phyloP scores from a whole-genome alignment of 1,284 basidiomycete genomes.

The Coniferiporia sulphurascens region DNA sequence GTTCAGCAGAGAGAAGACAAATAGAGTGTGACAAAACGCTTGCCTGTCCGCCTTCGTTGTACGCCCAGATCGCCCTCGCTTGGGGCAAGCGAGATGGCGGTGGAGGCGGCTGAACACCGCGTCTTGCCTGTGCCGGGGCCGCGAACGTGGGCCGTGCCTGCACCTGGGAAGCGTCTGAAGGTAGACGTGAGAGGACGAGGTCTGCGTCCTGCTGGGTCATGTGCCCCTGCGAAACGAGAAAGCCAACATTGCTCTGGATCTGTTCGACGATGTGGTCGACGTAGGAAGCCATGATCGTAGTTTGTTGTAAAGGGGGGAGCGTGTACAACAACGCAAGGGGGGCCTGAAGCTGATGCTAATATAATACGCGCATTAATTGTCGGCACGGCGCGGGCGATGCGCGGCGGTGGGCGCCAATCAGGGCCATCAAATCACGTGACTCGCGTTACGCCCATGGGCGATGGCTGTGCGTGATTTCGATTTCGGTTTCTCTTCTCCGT shows the following conservation, averaged over 20 bases:
- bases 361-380: neutral
- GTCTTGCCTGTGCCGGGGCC: constrained; percentile 12
- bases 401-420: neutral
- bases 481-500: neutral
- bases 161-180: constrained; percentile 19
- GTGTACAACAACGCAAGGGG: no score
- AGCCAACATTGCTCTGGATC: constrained; percentile 56
- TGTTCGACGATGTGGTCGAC: constrained; percentile 55
- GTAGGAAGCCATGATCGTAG: constrained; percentile 6
- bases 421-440: neutral
- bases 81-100: constrained; percentile 33
- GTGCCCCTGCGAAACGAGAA: constrained; percentile 55
- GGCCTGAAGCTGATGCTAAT: no score
- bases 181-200: constrained; percentile 48
- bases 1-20: constrained; percentile 13
- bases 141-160: constrained; percentile 6
- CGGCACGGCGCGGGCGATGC: neutral
- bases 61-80: constrained; percentile 58
- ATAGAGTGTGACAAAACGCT: constrained; percentile 9
- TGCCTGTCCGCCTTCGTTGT: constrained; percentile 62
- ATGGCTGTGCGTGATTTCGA: neutral
- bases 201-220: constrained; percentile 49
- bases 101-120: constrained; percentile 26
- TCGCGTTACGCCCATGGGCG: neutral
- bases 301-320: no score